Base-by-base conservation (phyloP, 2,329 filamentous ascomycete species). In the Pezicula radicicola region DNA sequence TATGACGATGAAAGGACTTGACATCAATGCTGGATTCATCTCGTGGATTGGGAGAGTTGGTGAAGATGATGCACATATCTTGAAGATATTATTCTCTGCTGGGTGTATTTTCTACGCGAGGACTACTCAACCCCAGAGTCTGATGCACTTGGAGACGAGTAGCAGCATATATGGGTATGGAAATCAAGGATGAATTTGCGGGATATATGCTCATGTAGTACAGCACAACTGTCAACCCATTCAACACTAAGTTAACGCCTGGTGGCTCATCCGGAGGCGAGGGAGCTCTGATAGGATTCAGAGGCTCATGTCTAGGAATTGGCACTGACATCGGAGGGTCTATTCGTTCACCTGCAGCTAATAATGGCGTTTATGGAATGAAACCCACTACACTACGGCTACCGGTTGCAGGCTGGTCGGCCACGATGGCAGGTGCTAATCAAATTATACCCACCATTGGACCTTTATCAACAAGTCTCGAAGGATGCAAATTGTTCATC, bases 201-300 rank as follows among this genome's bases (percentile, higher is more conserved):
- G n/a, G 12, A 16, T 3, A 40, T 3, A 48, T 16, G 18, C 21
- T 45, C 25, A 33, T 36, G 45, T 25, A 19, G 44, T 30, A 6
- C 45, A 19, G 36, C 47, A 27, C 35, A 49, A 46, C 48, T 21
- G 30, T 51, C 40, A 83, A 83, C 57, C 79, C 80, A 0, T 73
- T 72, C 61, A 81, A 83, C 60, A 69, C 67, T 1, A 70, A 67
- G 2, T 62, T 83, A 21, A 78, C 77, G 0, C 60, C 71, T 16
- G 80, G 80, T 6, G 80, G 80, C 2, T 78, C 74, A 4, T 78
- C 75, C 6, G 80, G 81, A 40, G 80, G 80, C 42, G 80, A 84
- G 65, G 79, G 79, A 1, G 78, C 80, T 0, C 63, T 83, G 3
- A 51, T 81, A 12, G 79, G 72, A 1, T 66, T 81, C 21, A 65